Evolutionary conservation across 345 rosid genomes (phyloP), one percentile per base, ranked within the genome.

Genomic region (Sisymbrium irio): DNA sequence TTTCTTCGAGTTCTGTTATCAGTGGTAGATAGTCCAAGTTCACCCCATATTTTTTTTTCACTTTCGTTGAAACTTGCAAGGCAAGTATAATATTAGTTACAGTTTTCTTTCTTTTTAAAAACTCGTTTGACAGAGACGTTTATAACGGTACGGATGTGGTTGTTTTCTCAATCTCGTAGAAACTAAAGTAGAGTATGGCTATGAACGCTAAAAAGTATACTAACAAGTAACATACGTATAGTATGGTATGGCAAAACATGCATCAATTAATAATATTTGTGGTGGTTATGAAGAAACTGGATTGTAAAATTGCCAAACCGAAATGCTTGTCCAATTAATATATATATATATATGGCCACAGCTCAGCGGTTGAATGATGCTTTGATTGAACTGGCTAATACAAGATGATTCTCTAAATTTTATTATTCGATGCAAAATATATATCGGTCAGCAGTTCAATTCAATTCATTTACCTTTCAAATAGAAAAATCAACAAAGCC

Each of bases 21-120:
- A 65, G 56, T 14, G 87, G 86, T 30, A 82, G 95, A 73, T 85
- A 80, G 76, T 39, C 2, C 12, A 36, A 3, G 13, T 56, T 13
- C 12, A 19, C 35, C 15, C 22, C 9, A 10, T 1, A 15, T 3
- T 30, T 42, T 1, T 9, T 14, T 47, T 47, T 32, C 2, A 13
- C 4, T 11, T 50, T 10, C 11, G 11, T 68, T 68, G 32, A 2
- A 42, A 67, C 6, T 68, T 68, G 32, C 3, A 56, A 67, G 18
- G 6, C 56, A 50, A 22, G 30, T 22, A 11, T 22, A 1, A 9
- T 20, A 49, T 30, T 19, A 11, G n/a, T 20, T 15, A n/a, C n/a
- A 49, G 4, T 6, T 54, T 25, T 17, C 19, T 28, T 47, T 22
- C 15, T 35, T 32, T 18, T 47, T 60, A 61, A 61, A 51, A 41